These are phyloP conservation scores for Coix lacrymajobi DNA, from an alignment of 176 grass and related monocot genomes.

Conservation along the genomic window DNA sequence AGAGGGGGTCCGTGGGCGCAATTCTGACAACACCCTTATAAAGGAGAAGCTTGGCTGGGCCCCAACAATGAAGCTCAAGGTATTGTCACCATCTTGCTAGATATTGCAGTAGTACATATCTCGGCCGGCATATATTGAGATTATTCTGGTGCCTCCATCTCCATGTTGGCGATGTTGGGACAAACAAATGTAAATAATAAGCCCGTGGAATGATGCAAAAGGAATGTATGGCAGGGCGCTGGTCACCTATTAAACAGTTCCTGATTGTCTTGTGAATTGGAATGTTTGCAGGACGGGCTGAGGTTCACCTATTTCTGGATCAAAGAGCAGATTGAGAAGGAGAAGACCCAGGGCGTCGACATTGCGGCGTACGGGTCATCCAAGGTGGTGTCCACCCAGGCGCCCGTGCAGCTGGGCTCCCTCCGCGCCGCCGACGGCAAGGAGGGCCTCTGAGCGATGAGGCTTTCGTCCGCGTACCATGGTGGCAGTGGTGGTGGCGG, in stretches of 20 bases:
- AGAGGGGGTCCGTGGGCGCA: constrained; percentile 75
- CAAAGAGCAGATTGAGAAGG: constrained; percentile 82
- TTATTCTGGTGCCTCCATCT: not conserved
- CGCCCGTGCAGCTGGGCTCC: constrained; percentile 70
- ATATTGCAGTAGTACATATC: not conserved
- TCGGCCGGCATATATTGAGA: not conserved
- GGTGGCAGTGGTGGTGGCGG: not conserved
- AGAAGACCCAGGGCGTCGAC: constrained; percentile 44
- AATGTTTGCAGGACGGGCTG: constrained; percentile 48
- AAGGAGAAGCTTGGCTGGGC: constrained; percentile 94
- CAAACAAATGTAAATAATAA: no score
- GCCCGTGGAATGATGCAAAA: no score
- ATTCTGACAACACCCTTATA: constrained; percentile 87
- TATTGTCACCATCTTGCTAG: not conserved
- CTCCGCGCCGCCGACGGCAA: constrained; percentile 79
- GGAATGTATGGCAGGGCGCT: no score
- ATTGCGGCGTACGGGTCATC: constrained; percentile 56
- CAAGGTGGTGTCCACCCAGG: constrained; percentile 69
- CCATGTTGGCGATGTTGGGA: no score
- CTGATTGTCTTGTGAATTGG: not conserved
- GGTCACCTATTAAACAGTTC: no score
- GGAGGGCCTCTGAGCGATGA: constrained; percentile 24
- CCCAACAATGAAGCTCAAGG: constrained; percentile 84
- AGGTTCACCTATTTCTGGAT: constrained; percentile 92
- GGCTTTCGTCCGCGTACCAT: not conserved